These are phyloP conservation scores for Annulohypoxylon nitens DNA, from an alignment of 495 filamentous ascomycete species.

Conservation along the genomic window DNA sequence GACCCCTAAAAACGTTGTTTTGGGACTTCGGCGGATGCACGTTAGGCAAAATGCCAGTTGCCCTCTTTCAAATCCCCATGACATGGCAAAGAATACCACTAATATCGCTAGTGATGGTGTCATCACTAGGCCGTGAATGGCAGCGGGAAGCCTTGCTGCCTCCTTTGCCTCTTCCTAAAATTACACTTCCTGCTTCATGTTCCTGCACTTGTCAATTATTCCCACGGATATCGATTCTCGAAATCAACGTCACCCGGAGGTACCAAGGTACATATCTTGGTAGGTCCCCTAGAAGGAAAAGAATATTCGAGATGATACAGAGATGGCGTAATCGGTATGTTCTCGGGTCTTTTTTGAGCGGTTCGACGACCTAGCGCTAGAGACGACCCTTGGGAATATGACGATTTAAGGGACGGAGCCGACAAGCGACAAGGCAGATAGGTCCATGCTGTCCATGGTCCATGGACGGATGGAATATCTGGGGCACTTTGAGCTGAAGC, in stretches of 20 bases:
- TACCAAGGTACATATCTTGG: background rate
- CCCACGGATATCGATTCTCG: background rate
- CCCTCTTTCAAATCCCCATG: conserved; percentile 43
- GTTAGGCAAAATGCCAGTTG: conserved; percentile 42
- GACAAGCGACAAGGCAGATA: conserved; percentile 5
- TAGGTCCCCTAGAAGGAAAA: conserved; percentile 7
- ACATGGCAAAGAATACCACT: conserved; percentile 36
- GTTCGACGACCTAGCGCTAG: conserved; percentile 39
- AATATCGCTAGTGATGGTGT: background rate
- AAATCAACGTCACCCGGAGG: background rate
- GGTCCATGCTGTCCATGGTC: too few species aligned
- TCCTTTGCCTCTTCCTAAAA: background rate
- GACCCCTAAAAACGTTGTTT: conserved; percentile 38
- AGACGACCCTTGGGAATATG: conserved; percentile 34
- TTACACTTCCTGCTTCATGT: conserved; percentile 1
- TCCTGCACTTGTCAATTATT: background rate
- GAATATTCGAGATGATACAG: conserved; percentile 28
- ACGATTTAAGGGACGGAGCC: conserved; percentile 36
- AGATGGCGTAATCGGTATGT: conserved; percentile 47
- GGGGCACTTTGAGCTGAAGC: conserved; percentile 40
- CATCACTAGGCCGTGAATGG: conserved; percentile 15
- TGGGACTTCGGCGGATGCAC: conserved; percentile 37
- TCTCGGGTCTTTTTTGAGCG: conserved; percentile 39
- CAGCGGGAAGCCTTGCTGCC: conserved; percentile 21
- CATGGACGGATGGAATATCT: conserved; percentile 32